phyloP scores from a whole-genome alignment of 164 flowering plant species.

The Chimonanthus praecox region DNA sequence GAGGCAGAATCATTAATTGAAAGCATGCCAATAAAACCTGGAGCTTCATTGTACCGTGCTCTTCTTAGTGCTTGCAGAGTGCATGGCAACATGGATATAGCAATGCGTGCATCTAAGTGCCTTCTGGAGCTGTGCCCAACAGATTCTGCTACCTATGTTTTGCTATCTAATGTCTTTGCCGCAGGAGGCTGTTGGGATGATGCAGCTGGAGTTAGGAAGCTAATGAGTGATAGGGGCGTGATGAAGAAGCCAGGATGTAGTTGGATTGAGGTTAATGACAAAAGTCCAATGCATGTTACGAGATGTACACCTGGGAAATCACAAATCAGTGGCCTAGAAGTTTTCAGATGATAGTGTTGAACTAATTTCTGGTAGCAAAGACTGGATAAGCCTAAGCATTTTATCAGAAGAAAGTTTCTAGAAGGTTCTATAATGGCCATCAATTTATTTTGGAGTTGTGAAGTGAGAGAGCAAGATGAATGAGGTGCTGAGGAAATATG shows the following conservation, averaged over 20 bases:
- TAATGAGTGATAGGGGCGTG: slow-evolving; percentile 42
- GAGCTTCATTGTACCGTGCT: slow-evolving; percentile 34
- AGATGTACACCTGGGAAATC: slow-evolving; percentile 38
- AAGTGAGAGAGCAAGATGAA: too few relatives aligned
- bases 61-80: slow-evolving; percentile 43
- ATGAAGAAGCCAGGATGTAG: slow-evolving; percentile 47
- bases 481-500: too few relatives aligned
- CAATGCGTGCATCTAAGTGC: slow-evolving; percentile 29
- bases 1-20: slow-evolving; percentile 48
- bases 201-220: slow-evolving; percentile 32
- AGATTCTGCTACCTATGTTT: slow-evolving; percentile 46
- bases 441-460: too few relatives aligned
- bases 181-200: slow-evolving; percentile 38
- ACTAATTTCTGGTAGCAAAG: background rate
- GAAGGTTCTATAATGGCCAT: too few relatives aligned
- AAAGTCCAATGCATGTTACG: slow-evolving; percentile 32
- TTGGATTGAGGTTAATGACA: slow-evolving; percentile 26
- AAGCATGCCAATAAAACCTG: slow-evolving; percentile 37
- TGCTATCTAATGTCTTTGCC: slow-evolving; percentile 37
- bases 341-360: background rate
- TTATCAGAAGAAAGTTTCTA: too few relatives aligned
- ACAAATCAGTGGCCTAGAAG: background rate
- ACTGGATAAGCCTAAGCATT: background rate
- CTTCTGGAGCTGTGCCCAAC: slow-evolving; percentile 35
- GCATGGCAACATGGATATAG: slow-evolving; percentile 44